Conservation (phyloP, 2,329 filamentous ascomycete genomes). For the Colletotrichum sp. region DNA sequence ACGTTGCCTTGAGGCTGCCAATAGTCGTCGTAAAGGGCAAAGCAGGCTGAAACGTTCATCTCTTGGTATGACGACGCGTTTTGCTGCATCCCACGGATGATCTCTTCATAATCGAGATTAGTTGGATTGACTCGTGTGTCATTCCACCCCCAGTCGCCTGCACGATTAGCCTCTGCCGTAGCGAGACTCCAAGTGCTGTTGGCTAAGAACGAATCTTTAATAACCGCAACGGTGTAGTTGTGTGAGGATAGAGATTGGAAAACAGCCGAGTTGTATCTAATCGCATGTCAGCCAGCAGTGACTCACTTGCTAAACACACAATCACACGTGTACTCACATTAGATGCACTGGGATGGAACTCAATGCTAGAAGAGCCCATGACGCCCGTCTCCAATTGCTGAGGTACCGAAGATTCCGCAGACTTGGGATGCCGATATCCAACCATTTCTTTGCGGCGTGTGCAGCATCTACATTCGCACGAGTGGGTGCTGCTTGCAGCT, state of each 20-base stretch:
- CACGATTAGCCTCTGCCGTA: neutral
- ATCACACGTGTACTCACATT: neutral
- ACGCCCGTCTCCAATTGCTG: neutral
- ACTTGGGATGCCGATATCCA: constrained; percentile 46
- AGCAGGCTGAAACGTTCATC: neutral
- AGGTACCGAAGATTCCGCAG: neutral
- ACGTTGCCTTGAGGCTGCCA: neutral
- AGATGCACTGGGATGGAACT: neutral
- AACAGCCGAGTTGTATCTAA: neutral
- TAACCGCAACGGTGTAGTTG: neutral
- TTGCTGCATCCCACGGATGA: neutral
- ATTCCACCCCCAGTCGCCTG: neutral
- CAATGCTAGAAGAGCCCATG: neutral
- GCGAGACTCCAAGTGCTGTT: neutral
- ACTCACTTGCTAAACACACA: neutral
- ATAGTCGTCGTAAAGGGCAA: neutral
- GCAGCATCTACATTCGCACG: constrained; percentile 34
- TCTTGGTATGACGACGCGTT: neutral
- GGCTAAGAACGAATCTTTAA: neutral
- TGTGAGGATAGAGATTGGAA: neutral
- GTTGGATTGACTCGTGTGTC: neutral
- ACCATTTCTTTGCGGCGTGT: constrained; percentile 42
- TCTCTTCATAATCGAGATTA: neutral
- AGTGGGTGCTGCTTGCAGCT: constrained; percentile 32
- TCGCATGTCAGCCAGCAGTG: neutral